Evolutionary conservation across 257 asterid species (phyloP).

Genomic region (Solanum habrochaites): DNA sequence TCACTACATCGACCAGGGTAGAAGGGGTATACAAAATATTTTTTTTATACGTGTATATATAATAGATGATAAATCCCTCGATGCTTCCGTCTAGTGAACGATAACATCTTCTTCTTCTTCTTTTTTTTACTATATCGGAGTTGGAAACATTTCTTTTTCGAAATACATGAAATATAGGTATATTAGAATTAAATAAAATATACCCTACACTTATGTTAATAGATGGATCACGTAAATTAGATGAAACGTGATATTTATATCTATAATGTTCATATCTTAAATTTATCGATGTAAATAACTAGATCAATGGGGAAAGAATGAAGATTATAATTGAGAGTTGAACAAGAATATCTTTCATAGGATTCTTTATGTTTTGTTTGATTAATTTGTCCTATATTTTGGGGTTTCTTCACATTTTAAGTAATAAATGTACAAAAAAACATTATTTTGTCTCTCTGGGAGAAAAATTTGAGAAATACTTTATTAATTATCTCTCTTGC

Average conservation of each 20-base stretch:
- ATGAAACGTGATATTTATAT: background rate
- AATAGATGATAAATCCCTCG: background rate
- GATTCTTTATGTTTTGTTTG: background rate
- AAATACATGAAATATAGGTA: background rate
- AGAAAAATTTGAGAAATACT: background rate
- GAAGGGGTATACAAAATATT: background rate
- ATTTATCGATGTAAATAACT: too few relatives aligned
- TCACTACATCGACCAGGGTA: background rate
- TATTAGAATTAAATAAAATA: background rate
- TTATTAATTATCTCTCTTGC: background rate
- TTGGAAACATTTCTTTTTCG: background rate
- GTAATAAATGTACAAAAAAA: background rate
- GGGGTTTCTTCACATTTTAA: background rate
- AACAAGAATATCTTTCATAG: background rate
- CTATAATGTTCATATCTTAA: background rate
- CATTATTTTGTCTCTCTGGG: background rate
- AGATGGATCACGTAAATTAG: background rate
- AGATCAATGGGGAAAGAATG: background rate
- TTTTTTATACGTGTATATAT: background rate
- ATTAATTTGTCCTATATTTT: background rate
- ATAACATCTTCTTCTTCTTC: too few relatives aligned
- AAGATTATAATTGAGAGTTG: background rate
- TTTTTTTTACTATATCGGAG: background rate
- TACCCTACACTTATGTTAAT: background rate
- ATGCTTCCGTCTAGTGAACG: background rate